Evolutionary conservation across 371 early-diverging fungal species (phyloP).

Genomic region (Circinella minor): DNA sequence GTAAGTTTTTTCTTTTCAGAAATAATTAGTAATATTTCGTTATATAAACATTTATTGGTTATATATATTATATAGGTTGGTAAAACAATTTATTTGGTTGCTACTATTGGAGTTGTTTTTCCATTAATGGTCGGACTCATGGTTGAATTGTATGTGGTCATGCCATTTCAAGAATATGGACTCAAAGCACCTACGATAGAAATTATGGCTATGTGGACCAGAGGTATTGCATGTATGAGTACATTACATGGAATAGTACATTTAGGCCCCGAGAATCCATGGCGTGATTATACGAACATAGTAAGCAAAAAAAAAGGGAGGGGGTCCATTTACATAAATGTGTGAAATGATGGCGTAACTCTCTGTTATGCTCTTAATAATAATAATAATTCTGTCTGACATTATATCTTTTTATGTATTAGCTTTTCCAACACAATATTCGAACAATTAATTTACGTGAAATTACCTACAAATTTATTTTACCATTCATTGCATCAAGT

Average conservation of each 20-base stretch:
- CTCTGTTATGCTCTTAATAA: no score
- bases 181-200: constrained; percentile 32
- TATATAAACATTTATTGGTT: no score
- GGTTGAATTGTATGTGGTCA: constrained; percentile 53
- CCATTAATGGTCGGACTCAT: constrained; percentile 53
- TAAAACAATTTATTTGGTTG: background rate
- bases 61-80: background rate
- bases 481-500: constrained; percentile 9
- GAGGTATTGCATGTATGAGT: constrained; percentile 25
- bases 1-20: constrained; percentile 5
- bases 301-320: constrained; percentile 11
- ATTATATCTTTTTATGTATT: background rate
- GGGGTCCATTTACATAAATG: no score
- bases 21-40: background rate
- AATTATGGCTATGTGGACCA: constrained; percentile 35
- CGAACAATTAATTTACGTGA: constrained; percentile 14
- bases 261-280: constrained; percentile 15
- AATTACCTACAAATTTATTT: constrained; percentile 13
- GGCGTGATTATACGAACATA: constrained; percentile 13
- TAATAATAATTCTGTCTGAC: background rate
- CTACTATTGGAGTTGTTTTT: constrained; percentile 40
- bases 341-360: no score
- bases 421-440: constrained; percentile 14
- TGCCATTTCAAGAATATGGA: constrained; percentile 42
- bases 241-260: constrained; percentile 21